A percentile compares a stretch with the other conserved stretches of the same genome.
Evolutionary conservation across 2,329 filamentous ascomycete species (phyloP).

Genomic region (Dactylonectria macrodidyma): DNA sequence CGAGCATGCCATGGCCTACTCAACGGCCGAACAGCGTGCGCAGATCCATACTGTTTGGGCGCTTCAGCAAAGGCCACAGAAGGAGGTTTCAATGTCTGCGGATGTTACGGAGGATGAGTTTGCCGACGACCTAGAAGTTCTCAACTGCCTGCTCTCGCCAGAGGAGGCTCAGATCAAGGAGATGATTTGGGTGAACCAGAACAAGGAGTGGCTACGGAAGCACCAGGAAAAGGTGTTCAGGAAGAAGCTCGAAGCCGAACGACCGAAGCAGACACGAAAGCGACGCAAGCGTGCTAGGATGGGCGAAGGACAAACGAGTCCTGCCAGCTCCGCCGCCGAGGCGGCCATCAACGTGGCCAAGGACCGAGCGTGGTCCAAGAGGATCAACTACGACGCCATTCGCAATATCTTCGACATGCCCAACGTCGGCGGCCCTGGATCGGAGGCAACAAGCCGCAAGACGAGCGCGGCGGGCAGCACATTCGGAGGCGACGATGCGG

Average conservation of each 20-base stretch:
- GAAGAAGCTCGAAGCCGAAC: conserved; percentile 74
- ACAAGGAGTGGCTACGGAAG: conserved; percentile 91
- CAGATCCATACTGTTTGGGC: conserved; percentile 68
- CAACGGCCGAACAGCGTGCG: conserved; percentile 70
- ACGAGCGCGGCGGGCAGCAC: conserved; percentile 56
- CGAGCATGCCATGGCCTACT: conserved; percentile 71
- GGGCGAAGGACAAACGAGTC: conserved; percentile 75
- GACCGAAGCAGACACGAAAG: conserved; percentile 71
- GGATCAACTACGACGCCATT: conserved; percentile 81
- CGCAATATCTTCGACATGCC: conserved; percentile 69
- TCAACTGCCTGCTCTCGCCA: conserved; percentile 81
- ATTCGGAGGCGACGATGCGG: conserved; percentile 54
- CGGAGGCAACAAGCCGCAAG: conserved; percentile 64
- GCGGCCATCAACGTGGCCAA: conserved; percentile 79
- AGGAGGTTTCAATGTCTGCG: conserved; percentile 69
- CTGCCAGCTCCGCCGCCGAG: conserved; percentile 78
- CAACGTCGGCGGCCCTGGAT: conserved; percentile 62
- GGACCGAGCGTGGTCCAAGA: conserved; percentile 78
- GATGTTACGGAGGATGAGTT: conserved; percentile 88
- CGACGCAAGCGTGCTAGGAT: conserved; percentile 70
- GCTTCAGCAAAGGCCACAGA: conserved; percentile 62
- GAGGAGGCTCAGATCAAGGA: conserved; percentile 88
- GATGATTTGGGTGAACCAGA: conserved; percentile 93
- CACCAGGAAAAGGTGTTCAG: conserved; percentile 89
- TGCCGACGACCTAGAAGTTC: conserved; percentile 89